Evolutionary conservation across 805 yeast genomes (phyloP), one percentile per base, ranked within the genome.

Genomic region (Wickerhamiella vanderwaltii): DNA sequence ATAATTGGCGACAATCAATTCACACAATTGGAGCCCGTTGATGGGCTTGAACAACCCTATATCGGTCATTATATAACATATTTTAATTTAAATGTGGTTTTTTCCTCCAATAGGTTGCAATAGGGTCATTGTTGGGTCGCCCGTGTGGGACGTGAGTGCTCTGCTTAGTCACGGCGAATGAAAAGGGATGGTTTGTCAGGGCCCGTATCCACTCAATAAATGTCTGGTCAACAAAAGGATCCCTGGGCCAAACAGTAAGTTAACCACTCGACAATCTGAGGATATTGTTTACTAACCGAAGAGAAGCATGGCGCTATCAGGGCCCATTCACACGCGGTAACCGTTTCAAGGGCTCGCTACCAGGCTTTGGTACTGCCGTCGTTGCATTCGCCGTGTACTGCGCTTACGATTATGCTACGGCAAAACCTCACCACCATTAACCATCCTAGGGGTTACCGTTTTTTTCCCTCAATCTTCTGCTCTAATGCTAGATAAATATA

Each of bases 241-340:
- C 45, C 39, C 13, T 69, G 74, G 73, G 72, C 72, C 35, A 59
- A 63, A 55, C 59, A 67, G 71, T 66, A 54, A 39, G 67, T 51
- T 40, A 6, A 15, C 15, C 26, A 9, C 24, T 32, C 16, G 13
- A 5, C 13, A 13, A 23, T 15, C 13, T 6, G 12, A 4, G 13
- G 15, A 19, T 5, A 26, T 34, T 12, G 24, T 29, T 30, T 6
- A 29, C 39, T 35, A 33, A 33, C 30, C n/a, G 12, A n/a, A 78
- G 93, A 70, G 94, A 83, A 59, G 91, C 93, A 35, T 83, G 94
- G 94, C 77, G 94, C 69, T 79, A 76, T 63, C 78, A 75, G 55
- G 93, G 91, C 46, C 82, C 77, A 41, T 84, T 84, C 65, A 69
- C 81, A 41, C 74, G 84, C 52, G 62, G 64, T 38, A 75, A 77